Evolutionary conservation across 768 basidiomycete species (phyloP), one percentile per base, ranked within the genome.

Genomic region (Pleurotus giganteus): DNA sequence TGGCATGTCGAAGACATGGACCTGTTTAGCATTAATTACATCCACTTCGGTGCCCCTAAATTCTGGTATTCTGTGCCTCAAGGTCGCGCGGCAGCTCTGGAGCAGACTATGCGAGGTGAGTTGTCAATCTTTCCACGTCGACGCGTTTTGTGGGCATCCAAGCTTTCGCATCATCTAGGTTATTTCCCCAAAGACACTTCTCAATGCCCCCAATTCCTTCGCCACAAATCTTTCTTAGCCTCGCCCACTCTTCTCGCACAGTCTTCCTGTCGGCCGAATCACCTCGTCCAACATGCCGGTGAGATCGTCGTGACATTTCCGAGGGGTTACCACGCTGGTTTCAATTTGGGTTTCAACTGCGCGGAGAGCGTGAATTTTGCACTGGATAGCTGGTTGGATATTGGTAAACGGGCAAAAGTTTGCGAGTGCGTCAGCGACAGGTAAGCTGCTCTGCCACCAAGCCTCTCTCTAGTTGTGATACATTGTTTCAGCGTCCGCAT

Each of bases 1-100:
- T 99, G 97, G 96, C 97, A 99, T 63, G 97, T 99, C 45, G 97
- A 99, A 70, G 97, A 99, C 69, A 97, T 98, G 91, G 97, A 99
- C 65, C 79, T 99, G 1, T 98, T 96, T 71, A 95, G 93, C 54
- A 98, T 99, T 74, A 99, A 99, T 66, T 98, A 94, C 67, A 92
- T 99, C 53, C 97, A 99, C 69, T 98, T 98, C 61, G 97, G 97
- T 0, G 94, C 95, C 0, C 94, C 95, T 1, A 98, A 92, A 62
- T 89, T 90, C 64, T 99, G 97, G 97, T 98, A 98, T 69, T 88
- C 94, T 2, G 79, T 98, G 15, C 97, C 97, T 2, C 95, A 97
- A 69, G 88, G 52, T 19, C 52, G 92, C 55, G 85, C 94, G 0
- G 71, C 74, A 12, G 84, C 86, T 9, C 80, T 99, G n/a, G 97